Evolutionary conservation across 148 eudicot species (phyloP).

Genomic region (Pouteria glomerata): DNA sequence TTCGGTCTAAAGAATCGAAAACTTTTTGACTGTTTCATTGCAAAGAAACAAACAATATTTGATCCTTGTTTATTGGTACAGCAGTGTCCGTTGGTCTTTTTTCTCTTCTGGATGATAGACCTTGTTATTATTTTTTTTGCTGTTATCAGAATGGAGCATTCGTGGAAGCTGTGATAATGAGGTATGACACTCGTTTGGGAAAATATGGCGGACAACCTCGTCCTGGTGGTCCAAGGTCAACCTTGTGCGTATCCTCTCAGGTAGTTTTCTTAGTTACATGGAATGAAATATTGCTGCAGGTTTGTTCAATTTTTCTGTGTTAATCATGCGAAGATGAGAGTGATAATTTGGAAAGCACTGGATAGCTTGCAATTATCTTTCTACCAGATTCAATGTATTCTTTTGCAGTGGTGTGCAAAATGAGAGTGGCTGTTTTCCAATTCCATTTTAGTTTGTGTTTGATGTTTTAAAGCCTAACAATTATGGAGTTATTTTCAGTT

Average conservation of each 20-base stretch:
- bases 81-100: background rate
- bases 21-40: too few relatives aligned
- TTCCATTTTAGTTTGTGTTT: background rate
- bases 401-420: background rate
- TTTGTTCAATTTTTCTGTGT: background rate
- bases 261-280: conserved; percentile 26
- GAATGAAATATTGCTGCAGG: background rate
- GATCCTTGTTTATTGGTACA: too few relatives aligned
- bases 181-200: conserved; percentile 88
- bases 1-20: too few relatives aligned
- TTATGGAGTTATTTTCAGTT: background rate
- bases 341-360: background rate
- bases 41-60: too few relatives aligned
- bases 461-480: background rate
- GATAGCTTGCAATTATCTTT: background rate
- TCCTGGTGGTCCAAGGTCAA: conserved; percentile 78
- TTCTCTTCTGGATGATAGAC: background rate
- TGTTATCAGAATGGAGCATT: conserved; percentile 70
- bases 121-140: background rate
- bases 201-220: conserved; percentile 78
- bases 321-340: background rate
- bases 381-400: background rate
- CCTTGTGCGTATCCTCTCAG: conserved; percentile 94
- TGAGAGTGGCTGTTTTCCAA: background rate
- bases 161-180: conserved; percentile 94